Base-by-base conservation (phyloP, 345 rosid genomes). In the Melaleuca alternifolia region DNA sequence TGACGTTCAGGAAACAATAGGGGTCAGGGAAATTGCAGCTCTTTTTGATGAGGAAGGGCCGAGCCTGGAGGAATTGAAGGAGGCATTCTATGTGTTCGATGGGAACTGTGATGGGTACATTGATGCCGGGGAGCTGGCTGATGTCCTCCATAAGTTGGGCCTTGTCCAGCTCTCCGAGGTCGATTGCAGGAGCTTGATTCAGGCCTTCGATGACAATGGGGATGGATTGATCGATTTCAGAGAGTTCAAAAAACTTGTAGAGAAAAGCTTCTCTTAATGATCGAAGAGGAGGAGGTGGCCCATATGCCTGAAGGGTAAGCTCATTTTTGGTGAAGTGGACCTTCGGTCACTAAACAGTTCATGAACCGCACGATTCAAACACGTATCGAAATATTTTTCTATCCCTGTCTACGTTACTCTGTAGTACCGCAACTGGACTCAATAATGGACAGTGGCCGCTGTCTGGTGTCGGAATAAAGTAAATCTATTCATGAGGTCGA, bases 21-120 rank as follows among this genome's bases (percentile, higher is more conserved):
- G 88, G 28, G 85, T 87, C 28, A 86, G 83, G 62, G 90, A 89
- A 51, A 89, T 92, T 24, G 91, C 57, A 2, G 83, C 50, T 13
- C 82, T 93, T 89, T 87, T 94, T 59, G 91, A 90, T 56, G 93
- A 92, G 85, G 87, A 89, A 54, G 95, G 91, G 54, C 90, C 91
- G 5, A 91, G 92, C 59, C 50, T 88, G 71, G 91, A 89, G 84
- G 91, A 90, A 84, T 82, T 92, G 59, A 90, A 90, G 85, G 93
- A 88, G 86, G 94, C 94, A 1, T 95, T 95, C 88, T 83, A 77
- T 16, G 51, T 94, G 48, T 93, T 95, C 83, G 97, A 94, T 85
- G 90, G 87, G 86, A 94, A 95, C 59, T 85, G 89, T 44, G 97
- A 95, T 84, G 97, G 97, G 46, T 95, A 91, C 87, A 94, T 95